Evolutionary conservation across 108 stramenopile species (phyloP).

Genomic region (Fistulifera pelliculosa): DNA sequence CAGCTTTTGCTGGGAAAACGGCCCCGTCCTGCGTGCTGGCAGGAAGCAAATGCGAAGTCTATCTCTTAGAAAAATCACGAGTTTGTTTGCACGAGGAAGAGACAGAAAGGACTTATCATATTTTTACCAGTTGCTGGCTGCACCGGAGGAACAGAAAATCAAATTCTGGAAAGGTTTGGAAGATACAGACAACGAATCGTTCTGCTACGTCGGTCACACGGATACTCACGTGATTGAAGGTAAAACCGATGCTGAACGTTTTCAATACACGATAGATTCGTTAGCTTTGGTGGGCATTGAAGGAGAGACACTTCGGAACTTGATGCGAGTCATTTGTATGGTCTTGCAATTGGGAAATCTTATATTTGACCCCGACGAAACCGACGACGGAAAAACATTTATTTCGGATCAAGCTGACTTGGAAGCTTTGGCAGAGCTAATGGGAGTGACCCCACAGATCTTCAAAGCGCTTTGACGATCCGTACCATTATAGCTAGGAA

Average conservation of each 20-base stretch:
- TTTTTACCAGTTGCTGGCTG: constrained; percentile 93
- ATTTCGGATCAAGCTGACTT: constrained; percentile 60
- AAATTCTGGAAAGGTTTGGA: constrained; percentile 64
- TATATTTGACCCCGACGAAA: constrained; percentile 56
- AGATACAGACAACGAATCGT: constrained; percentile 57
- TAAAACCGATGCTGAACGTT: constrained; percentile 61
- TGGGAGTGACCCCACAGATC: constrained; percentile 59
- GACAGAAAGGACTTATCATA: constrained; percentile 96
- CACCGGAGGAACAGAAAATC: constrained; percentile 48
- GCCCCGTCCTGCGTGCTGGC: constrained; percentile 54
- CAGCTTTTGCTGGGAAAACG: constrained; percentile 31
- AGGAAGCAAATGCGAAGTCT: constrained; percentile 73
- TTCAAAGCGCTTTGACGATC: constrained; percentile 65
- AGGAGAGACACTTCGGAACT: constrained; percentile 38
- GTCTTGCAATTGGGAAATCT: constrained; percentile 89
- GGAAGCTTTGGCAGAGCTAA: constrained; percentile 47
- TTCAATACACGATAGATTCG: constrained; percentile 54
- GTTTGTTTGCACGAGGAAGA: constrained; percentile 85
- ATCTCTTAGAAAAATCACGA: constrained; percentile 95
- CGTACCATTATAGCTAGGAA: constrained; percentile 67
- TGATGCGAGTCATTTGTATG: constrained; percentile 72
- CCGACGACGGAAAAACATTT: constrained; percentile 52
- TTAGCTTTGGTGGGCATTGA: constrained; percentile 54
- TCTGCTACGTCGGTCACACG: constrained; percentile 49
- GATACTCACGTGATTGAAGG: constrained; percentile 65